Base-by-base conservation (phyloP, 2,329 filamentous ascomycete genomes). In the Zasmidium citrigriseum region DNA sequence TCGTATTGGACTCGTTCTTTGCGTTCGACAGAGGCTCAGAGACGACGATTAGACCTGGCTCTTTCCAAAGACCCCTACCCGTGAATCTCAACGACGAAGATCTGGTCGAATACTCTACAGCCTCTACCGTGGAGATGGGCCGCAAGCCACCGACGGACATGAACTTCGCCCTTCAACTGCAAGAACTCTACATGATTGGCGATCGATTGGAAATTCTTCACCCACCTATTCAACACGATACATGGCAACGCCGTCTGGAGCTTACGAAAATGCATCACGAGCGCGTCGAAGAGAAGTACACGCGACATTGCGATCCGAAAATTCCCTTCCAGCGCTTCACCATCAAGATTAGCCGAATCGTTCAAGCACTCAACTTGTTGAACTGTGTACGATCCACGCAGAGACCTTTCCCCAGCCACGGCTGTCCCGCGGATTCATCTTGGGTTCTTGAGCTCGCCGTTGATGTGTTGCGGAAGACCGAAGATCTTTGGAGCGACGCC, bases 191-290 rank as follows among this genome's bases (percentile, higher is more conserved):
- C 25, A 51, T 51, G 23, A 20, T 34, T 10, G n/a, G 25, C n/a
- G 24, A 27, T 20, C 24, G 25, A 4, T 51, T 34, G 12, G 34
- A 41, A n/a, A n/a, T 41, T 11, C 7, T 41, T 16, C 34, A 41
- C 7, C 7, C 34, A 9, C 64, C 56, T 5, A 47, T 63, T 12
- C 49, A 45, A n/a, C 20, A 52, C 46, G 5, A 63, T 57, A 51
- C 24, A 14, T 51, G 24, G 24, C 24, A 51, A 21, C 48, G 29
- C 18, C 20, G 48, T 4, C 25, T 51, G 12, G 48, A 51, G n/a
- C 25, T 51, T 11, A 34, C 24, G n/a, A 27, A 24, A n/a, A 34
- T 20, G n/a, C 18, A 27, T 10, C 21, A 51, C 24, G 48, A 27
- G 11, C n/a, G 7, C 18, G 5, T 51, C 7, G 10, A 34, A 10